phyloP scores from a whole-genome alignment of 1,284 basidiomycete species.

The Takashimella koratensis region DNA sequence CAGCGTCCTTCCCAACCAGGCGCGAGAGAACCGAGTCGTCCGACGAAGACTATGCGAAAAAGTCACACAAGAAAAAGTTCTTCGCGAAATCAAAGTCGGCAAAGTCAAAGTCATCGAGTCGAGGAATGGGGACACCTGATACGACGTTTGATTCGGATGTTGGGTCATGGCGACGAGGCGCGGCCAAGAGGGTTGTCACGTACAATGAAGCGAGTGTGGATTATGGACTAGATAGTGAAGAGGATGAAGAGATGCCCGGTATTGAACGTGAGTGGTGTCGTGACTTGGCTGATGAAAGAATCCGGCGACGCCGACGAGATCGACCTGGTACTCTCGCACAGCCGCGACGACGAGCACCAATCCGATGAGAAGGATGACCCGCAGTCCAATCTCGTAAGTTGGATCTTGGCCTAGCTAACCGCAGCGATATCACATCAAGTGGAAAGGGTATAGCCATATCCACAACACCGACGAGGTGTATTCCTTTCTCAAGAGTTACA shows the following conservation, averaged over 20 bases:
- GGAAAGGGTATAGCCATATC: slow-evolving; percentile 89
- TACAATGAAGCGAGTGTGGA: slow-evolving; percentile 57
- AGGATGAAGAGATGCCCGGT: slow-evolving; percentile 55
- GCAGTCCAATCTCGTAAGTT: slow-evolving; percentile 75
- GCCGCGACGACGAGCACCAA: slow-evolving; percentile 72
- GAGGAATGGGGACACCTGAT: slow-evolving; percentile 28
- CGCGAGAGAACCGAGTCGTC: slow-evolving; percentile 51
- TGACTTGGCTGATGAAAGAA: slow-evolving; percentile 7
- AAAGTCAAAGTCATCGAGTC: not conserved
- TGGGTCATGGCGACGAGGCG: slow-evolving; percentile 66
- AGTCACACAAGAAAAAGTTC: slow-evolving; percentile 81
- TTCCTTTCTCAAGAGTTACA: slow-evolving; percentile 68
- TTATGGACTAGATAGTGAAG: slow-evolving; percentile 64
- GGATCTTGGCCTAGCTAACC: not conserved
- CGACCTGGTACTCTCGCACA: slow-evolving; percentile 76
- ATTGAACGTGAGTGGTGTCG: slow-evolving; percentile 16
- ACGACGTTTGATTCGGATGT: slow-evolving; percentile 33
- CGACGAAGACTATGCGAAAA: slow-evolving; percentile 81
- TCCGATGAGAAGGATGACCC: slow-evolving; percentile 73
- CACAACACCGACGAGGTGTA: slow-evolving; percentile 97
- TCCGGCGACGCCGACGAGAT: slow-evolving; percentile 64
- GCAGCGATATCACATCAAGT: slow-evolving; percentile 92
- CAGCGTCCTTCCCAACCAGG: slow-evolving; percentile 26
- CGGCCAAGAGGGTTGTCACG: slow-evolving; percentile 76
- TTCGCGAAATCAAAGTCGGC: slow-evolving; percentile 46